Evolutionary conservation across 495 filamentous ascomycete genomes (phyloP), one percentile per base, ranked within the genome.

Genomic region (Neurospora sp.): DNA sequence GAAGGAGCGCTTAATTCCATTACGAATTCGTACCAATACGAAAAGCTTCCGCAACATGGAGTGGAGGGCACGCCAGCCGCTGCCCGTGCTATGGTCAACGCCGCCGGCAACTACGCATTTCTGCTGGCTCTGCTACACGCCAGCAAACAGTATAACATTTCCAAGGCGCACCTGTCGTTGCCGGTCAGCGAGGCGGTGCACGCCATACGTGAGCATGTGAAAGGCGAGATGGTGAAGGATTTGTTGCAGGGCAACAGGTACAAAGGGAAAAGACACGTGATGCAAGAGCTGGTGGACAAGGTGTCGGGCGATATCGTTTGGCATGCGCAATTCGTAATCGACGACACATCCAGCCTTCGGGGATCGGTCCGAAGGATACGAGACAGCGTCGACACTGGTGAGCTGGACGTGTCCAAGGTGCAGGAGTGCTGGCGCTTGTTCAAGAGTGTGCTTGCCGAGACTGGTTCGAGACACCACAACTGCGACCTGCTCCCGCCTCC

Each of bases 1-100:
- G 18, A 20, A 1, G 0, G 1, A 0, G 8, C 18, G 18, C 8
- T 46, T 46, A 0, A 2, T 46, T 0, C 0, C 18, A n/a, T 46
- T 4, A 46, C 1, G 3, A 0, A 0, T 46, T 46, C 42, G 18
- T n/a, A 10, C 3, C 0, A 4, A 46, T 10, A n/a, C 18, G 9
- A 9, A n/a, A n/a, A 46, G 18, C 42, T 46, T 46, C 42, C 42
- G 42, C 18, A n/a, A 46, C 8, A 46, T 46, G 0, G 8, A 9
- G 18, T 18, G 0, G 42, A 46, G 42, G 42, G 42, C 18, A 20
- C 42, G 18, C 18, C 3, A 20, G 42, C 42, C 42, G 42, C 42
- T 46, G 0, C 18, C 42, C 18, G 18, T n/a, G 18, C 42, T 1
- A 10, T 46, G 18, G 18, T 20, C 42, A 46, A 46, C 18, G 42